A percentile compares a stretch with the other conserved stretches of the same genome.
Conservation (phyloP, 2,329 filamentous ascomycete species). For the Trichoderma polysporum region DNA sequence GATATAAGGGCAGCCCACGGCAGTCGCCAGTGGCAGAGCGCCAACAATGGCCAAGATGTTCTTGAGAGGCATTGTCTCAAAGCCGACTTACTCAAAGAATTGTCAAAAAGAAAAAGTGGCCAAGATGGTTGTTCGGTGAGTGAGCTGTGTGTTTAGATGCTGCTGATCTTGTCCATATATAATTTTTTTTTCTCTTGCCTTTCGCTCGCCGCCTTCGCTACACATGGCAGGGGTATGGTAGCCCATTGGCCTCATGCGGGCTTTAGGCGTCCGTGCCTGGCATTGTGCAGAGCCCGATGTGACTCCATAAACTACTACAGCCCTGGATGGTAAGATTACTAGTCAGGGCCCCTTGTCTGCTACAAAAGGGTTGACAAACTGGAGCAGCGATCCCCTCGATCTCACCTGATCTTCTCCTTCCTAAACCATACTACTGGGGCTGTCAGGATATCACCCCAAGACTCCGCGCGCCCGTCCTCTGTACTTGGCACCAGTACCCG, state of each 20-base stretch:
- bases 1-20: constrained; percentile 16
- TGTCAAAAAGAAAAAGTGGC: neutral
- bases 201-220: neutral
- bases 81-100: neutral
- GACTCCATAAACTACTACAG: neutral
- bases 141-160: neutral
- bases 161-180: constrained; percentile 17
- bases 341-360: neutral
- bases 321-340: constrained; percentile 4
- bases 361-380: neutral
- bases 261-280: constrained; percentile 14
- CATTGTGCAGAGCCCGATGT: constrained; percentile 11
- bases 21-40: constrained; percentile 21
- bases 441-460: neutral
- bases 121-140: neutral
- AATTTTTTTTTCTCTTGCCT: neutral
- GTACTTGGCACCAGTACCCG: no score
- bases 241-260: constrained; percentile 1
- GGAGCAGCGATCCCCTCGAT: constrained; percentile 9
- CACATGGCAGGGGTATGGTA: neutral
- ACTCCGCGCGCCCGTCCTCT: neutral
- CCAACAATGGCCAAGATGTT: constrained; percentile 19
- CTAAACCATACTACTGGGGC: neutral
- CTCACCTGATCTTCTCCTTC: constrained; percentile 1
- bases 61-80: constrained; percentile 19